Evolutionary conservation across 345 rosid genomes (phyloP).

Genomic region (Rhizophora mangle): DNA sequence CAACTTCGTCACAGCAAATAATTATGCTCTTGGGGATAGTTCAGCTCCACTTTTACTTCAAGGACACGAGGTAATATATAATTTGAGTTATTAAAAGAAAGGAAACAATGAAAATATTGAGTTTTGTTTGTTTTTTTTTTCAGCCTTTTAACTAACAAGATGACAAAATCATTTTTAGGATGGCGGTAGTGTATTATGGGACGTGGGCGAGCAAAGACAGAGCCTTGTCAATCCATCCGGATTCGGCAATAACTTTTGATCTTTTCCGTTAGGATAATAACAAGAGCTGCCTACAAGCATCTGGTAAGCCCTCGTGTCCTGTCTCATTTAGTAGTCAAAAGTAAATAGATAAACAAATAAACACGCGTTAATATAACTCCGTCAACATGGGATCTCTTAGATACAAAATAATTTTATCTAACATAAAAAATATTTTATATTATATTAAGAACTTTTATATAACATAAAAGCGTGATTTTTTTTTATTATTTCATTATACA

Average conservation of each 20-base stretch:
- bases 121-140: no score
- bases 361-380: background rate
- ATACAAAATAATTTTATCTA: no score
- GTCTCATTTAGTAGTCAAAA: constrained; percentile 15
- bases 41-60: constrained; percentile 32
- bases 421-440: no score
- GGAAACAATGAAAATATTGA: no score
- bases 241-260: constrained; percentile 49
- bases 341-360: background rate
- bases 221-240: constrained; percentile 40
- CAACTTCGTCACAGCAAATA: constrained; percentile 23
- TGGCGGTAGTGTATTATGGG: constrained; percentile 39
- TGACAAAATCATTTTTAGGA: constrained; percentile 42
- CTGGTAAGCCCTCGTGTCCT: constrained; percentile 39
- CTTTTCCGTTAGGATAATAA: constrained; percentile 39
- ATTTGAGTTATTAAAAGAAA: no score
- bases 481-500: no score
- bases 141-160: background rate
- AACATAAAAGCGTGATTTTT: no score
- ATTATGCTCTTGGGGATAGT: constrained; percentile 27
- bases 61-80: constrained; percentile 7
- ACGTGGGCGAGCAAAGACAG: constrained; percentile 49
- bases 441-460: no score
- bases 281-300: constrained; percentile 33
- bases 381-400: no score